Conservation (phyloP, 148 eudicot genomes). For the Nepenthes mirabilis region DNA sequence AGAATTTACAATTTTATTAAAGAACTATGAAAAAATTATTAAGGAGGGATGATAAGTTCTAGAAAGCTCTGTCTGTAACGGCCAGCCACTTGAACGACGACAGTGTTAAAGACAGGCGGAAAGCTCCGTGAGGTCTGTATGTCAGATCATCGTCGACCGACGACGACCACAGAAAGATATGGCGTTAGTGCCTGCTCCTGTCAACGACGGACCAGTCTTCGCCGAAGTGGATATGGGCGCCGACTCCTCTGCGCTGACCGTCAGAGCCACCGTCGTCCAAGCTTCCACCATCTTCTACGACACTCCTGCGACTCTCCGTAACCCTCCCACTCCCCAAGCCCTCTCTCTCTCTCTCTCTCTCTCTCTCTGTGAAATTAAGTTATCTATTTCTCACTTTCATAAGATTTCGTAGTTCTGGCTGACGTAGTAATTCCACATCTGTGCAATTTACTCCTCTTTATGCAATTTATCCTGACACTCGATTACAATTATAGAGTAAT, state of each 20-base stretch:
- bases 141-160: not conserved
- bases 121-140: not conserved
- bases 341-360: not conserved
- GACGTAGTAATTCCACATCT: not conserved
- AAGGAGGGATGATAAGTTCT: too few species aligned
- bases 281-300: constrained; percentile 90
- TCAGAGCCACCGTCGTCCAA: constrained; percentile 93
- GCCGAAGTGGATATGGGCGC: constrained; percentile 77
- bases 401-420: not conserved
- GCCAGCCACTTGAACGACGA: too few species aligned
- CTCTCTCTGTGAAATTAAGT: not conserved
- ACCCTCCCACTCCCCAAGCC: too few species aligned
- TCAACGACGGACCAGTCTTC: constrained; percentile 23
- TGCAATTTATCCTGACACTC: not conserved
- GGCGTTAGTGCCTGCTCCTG: constrained; percentile 39
- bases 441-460: not conserved
- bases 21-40: too few species aligned
- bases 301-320: constrained; percentile 86
- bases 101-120: not conserved
- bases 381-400: not conserved
- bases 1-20: too few species aligned
- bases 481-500: too few species aligned
- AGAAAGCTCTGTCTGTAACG: too few species aligned
- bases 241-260: constrained; percentile 41
- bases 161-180: constrained; percentile 8